Evolutionary conservation across 495 filamentous ascomycete species (phyloP).

Genomic region (Astrothelium subdiscretum): DNA sequence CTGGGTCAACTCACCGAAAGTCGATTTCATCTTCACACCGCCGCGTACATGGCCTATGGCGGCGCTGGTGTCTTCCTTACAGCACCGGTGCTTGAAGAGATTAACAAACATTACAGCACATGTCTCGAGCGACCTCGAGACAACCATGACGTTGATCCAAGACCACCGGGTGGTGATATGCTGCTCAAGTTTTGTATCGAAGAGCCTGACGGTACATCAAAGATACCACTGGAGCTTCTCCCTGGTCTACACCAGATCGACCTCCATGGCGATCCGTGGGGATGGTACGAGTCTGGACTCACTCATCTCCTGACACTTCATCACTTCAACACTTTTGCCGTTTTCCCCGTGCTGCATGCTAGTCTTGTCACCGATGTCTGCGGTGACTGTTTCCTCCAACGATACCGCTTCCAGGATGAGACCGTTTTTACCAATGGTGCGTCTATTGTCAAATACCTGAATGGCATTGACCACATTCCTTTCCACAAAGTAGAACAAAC

Average conservation of each 20-base stretch:
- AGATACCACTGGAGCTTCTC: slow-evolving; percentile 1
- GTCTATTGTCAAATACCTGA: slow-evolving; percentile 4
- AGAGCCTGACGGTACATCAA: slow-evolving; percentile 6
- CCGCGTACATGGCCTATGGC: slow-evolving; percentile 9
- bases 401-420: slow-evolving; percentile 7
- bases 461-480: slow-evolving; percentile 2
- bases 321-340: slow-evolving; percentile 6
- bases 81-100: neutral
- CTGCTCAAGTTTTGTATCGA: slow-evolving; percentile 6
- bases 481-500: slow-evolving; percentile 5
- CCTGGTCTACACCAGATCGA: slow-evolving; percentile 8
- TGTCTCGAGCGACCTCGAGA: slow-evolving; percentile 2
- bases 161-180: neutral
- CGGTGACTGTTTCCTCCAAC: slow-evolving; percentile 8
- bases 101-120: neutral
- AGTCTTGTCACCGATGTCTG: neutral
- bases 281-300: slow-evolving; percentile 9
- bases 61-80: slow-evolving; percentile 9
- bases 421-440: slow-evolving; percentile 7
- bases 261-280: slow-evolving; percentile 7
- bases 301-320: slow-evolving; percentile 3
- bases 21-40: neutral
- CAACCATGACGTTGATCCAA: neutral
- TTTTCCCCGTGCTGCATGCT: neutral
- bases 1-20: slow-evolving; percentile 7